Conservation (phyloP, 2,329 filamentous ascomycete species). For the Elsinoe ampelina region DNA sequence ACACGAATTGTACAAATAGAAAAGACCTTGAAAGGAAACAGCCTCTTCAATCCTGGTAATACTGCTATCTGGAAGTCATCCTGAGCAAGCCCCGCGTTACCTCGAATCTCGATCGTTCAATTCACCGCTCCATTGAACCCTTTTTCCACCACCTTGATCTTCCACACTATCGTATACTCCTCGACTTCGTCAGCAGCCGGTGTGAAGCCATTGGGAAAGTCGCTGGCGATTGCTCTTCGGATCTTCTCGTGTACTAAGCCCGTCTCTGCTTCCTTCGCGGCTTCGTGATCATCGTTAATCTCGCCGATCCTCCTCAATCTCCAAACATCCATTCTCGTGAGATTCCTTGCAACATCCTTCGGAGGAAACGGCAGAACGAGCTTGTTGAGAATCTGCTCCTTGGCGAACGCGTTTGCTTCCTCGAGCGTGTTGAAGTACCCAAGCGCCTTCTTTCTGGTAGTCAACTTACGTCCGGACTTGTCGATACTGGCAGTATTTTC, state of each 20-base stretch:
- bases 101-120: not conserved
- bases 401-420: slow-evolving; percentile 2
- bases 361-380: not conserved
- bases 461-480: not conserved
- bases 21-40: too few relatives aligned
- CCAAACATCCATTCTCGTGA: not conserved
- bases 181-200: not conserved
- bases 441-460: not conserved
- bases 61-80: too few relatives aligned
- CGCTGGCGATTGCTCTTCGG: not conserved
- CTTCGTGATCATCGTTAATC: not conserved
- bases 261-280: not conserved
- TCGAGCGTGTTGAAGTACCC: not conserved
- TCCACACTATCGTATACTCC: not conserved
- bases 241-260: not conserved
- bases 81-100: too few relatives aligned
- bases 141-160: slow-evolving; percentile 1
- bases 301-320: not conserved
- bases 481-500: not conserved
- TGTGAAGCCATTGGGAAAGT: not conserved
- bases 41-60: too few relatives aligned
- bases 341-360: not conserved
- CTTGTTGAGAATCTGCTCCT: not conserved
- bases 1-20: too few relatives aligned
- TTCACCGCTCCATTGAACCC: slow-evolving; percentile 5